Evolutionary conservation across 2,329 filamentous ascomycete species (phyloP).

Genomic region (Fusarium nisikadoi): DNA sequence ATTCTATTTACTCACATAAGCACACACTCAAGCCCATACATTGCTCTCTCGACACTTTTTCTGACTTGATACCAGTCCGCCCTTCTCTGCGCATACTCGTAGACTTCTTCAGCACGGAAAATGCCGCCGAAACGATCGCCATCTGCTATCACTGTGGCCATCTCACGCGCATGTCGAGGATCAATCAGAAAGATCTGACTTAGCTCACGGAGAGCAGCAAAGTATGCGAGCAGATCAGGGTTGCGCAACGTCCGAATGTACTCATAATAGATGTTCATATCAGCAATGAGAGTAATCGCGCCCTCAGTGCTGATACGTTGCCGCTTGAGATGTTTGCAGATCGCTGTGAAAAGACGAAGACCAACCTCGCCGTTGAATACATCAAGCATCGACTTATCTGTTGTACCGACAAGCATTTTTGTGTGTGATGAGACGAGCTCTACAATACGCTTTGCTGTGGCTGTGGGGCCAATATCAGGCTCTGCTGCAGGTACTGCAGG

Average conservation of each 20-base stretch:
- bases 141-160: slow-evolving; percentile 95
- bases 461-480: slow-evolving; percentile 72
- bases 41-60: slow-evolving; percentile 89
- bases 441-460: slow-evolving; percentile 82
- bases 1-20: slow-evolving; percentile 72
- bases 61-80: slow-evolving; percentile 96
- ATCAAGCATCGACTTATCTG: slow-evolving; percentile 97
- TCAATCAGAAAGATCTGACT: slow-evolving; percentile 97
- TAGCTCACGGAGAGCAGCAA: slow-evolving; percentile 88
- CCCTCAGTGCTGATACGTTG: slow-evolving; percentile 92
- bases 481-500: slow-evolving; percentile 49
- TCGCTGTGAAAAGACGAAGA: slow-evolving; percentile 85
- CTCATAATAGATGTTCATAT: slow-evolving; percentile 93
- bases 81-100: slow-evolving; percentile 92
- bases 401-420: slow-evolving; percentile 91
- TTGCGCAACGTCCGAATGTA: slow-evolving; percentile 87
- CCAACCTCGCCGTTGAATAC: slow-evolving; percentile 99
- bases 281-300: slow-evolving; percentile 91
- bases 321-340: slow-evolving; percentile 98
- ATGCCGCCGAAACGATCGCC: slow-evolving; percentile 89
- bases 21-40: slow-evolving; percentile 93
- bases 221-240: slow-evolving; percentile 86
- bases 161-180: slow-evolving; percentile 84
- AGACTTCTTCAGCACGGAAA: slow-evolving; percentile 95
- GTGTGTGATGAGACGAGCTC: slow-evolving; percentile 90